Base-by-base conservation (phyloP, 2,329 filamentous ascomycete genomes). In the Aureobasidium zeae region DNA sequence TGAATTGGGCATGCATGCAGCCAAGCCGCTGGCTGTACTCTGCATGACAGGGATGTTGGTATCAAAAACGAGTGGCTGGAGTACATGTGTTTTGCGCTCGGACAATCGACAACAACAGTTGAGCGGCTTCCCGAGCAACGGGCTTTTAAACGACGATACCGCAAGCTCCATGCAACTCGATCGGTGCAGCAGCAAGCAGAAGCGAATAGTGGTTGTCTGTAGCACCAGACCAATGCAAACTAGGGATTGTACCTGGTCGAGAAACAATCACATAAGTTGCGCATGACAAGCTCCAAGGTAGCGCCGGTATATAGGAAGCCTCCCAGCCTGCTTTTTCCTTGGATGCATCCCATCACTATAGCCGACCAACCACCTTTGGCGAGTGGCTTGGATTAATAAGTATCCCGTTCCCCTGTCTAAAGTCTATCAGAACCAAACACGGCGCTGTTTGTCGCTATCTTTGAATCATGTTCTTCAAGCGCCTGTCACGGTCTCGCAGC, bases 381-480 rank as follows among this genome's bases (percentile, higher is more conserved):
- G 12, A 33, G 31, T 11, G 9, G 39, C 21, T 43, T 43, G 13
- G 16, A n/a, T 43, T 43, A 34, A 33, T 43, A 43, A 33, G 16
- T 21, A 24, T 26, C 34, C 38, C 30, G 39, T 22, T 24, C 34
- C 28, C 24, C 30, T 43, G 39, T 34, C 29, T 34, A 19, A 29
- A 25, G 20, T 11, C 29, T 9, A 20, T 33, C 25, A 30, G 11
- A 17, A 33, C 7, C 12, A 10, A 17, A 22, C 21, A 24, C 26
- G 25, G 25, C 20, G 43, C 25, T 28, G 25, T 45, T 32, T 31
- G 19, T 31, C 5, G 19, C 32, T 26, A 21, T 24, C 24, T 29
- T 48, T 46, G 48, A 48, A 55, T 57, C 58, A 63, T 58, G 68
- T 69, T 71, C 63, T 69, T 70, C 66, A 70, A 69, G 57, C 67